A percentile compares a stretch with the other conserved stretches of the same genome.
phyloP scores from a whole-genome alignment of 2,329 filamentous ascomycete species.

The Alternaria longipes region DNA sequence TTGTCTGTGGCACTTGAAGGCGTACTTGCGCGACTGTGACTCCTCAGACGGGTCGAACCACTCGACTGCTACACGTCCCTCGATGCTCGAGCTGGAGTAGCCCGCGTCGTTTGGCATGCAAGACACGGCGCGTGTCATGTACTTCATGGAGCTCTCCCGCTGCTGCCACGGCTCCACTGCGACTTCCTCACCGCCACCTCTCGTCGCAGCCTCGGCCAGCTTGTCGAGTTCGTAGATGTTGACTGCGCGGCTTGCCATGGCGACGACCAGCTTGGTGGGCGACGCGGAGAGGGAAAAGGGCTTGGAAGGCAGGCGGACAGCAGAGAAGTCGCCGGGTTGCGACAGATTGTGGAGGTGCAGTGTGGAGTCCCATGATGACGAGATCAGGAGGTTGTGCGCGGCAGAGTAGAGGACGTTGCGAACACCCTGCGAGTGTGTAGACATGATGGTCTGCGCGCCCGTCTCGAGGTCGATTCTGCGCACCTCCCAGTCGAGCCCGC shows the following conservation, averaged over 20 bases:
- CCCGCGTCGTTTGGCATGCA: slow-evolving; percentile 98
- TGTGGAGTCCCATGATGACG: slow-evolving; percentile 92
- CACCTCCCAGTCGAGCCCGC: slow-evolving; percentile 87
- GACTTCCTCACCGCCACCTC: slow-evolving; percentile 40
- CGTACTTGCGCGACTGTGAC: slow-evolving; percentile 92
- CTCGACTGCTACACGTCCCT: slow-evolving; percentile 94
- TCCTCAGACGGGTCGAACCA: slow-evolving; percentile 93
- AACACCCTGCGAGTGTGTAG: slow-evolving; percentile 80
- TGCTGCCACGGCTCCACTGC: slow-evolving; percentile 86
- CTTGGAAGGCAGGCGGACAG: slow-evolving; percentile 80
- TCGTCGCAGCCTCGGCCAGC: slow-evolving; percentile 58
- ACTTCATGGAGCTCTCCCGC: slow-evolving; percentile 92
- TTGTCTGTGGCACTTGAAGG: slow-evolving; percentile 97
- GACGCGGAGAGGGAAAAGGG: slow-evolving; percentile 85
- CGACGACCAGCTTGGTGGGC: slow-evolving; percentile 87
- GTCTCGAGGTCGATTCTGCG: slow-evolving; percentile 79
- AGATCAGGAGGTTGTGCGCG: slow-evolving; percentile 80
- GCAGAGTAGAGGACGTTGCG: slow-evolving; percentile 84
- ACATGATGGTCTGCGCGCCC: slow-evolving; percentile 76
- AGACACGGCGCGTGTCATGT: slow-evolving; percentile 90
- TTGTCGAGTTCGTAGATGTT: slow-evolving; percentile 90
- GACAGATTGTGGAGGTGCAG: slow-evolving; percentile 81
- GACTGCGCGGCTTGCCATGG: slow-evolving; percentile 92
- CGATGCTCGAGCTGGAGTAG: slow-evolving; percentile 91
- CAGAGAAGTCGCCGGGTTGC: slow-evolving; percentile 65